Evolutionary conservation across 129 eudicot genomes (phyloP).

Genomic region (Heracleum sosnowskyi): DNA sequence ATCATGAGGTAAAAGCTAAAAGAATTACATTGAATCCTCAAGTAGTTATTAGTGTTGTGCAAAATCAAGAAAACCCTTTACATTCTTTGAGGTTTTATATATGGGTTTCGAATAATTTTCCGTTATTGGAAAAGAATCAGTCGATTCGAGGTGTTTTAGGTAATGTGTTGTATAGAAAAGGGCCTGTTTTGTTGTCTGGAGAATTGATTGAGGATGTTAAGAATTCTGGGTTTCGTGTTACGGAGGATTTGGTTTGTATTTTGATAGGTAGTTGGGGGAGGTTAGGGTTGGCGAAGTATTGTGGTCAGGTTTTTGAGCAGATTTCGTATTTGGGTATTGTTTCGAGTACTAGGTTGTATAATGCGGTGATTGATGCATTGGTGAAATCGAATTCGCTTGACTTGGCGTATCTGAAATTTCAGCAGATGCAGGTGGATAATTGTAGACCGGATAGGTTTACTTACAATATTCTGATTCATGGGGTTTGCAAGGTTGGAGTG

Average conservation of each 20-base stretch:
- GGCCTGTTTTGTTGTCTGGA: conserved; percentile 68
- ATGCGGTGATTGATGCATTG: conserved; percentile 79
- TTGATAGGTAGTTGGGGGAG: conserved; percentile 90
- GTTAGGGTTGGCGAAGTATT: conserved; percentile 83
- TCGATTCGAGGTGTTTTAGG: conserved; percentile 45
- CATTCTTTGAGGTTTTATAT: conserved; percentile 55
- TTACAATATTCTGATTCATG: conserved; percentile 78
- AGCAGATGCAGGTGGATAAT: conserved; percentile 77
- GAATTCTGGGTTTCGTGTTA: conserved; percentile 46
- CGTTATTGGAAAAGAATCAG: conserved; percentile 45
- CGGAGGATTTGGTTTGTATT: conserved; percentile 63
- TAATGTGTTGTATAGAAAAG: conserved; percentile 55
- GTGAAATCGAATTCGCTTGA: conserved; percentile 83
- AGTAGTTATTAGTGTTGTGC: conserved; percentile 54
- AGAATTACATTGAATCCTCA: conserved; percentile 40
- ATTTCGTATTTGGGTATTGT: conserved; percentile 58
- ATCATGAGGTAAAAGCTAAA: conserved; percentile 50
- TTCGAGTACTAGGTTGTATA: conserved; percentile 72
- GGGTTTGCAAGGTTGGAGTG: conserved; percentile 89
- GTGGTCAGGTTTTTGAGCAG: conserved; percentile 75
- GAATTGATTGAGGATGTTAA: conserved; percentile 51
- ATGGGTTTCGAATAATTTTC: conserved; percentile 61
- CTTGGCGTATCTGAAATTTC: conserved; percentile 87
- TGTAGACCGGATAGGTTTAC: conserved; percentile 88
- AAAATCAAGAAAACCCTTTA: conserved; percentile 71